Base-by-base conservation (phyloP, 192 early-diverging fungal genomes). In the Coemansia sp. region DNA sequence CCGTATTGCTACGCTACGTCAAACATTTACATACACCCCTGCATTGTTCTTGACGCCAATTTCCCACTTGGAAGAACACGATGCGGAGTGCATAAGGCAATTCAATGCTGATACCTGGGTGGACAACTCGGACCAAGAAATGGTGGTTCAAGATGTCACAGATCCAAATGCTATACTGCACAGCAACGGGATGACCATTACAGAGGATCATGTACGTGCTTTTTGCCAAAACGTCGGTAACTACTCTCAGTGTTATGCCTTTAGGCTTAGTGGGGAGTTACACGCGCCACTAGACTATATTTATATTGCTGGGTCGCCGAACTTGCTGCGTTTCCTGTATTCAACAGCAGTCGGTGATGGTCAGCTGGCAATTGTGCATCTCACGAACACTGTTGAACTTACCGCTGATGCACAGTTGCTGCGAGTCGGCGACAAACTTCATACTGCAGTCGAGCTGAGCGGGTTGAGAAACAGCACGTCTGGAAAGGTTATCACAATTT, bases 301-400 rank as follows among this genome's bases (percentile, higher is more conserved):
- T 66, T 14, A 66, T 55, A 5, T 41, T 26, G 84, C 89, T 19
- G 89, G 84, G 1, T 91, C 89, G 81, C 85, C 87, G 75, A 81
- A 84, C 68, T 85, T 93, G 45, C 84, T 95, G 56, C 87, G 88
- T 60, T 85, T 93, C 1, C 87, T 96, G 48, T 84, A 88, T 62
- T 89, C 93, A 19, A 88, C 93, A 58, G 86, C 87, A 23, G 89
- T 96, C 64, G 91, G 93, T 59, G 90, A 90, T 50, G 93, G 94
- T 58, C 85, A 94, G 52, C 82, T 98, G 59, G 81, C 77, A 23
- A 74, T 95, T 12, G 93, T 98, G 20, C 95, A 96, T 69, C 80
- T 96, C 26, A 88, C 88, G 71, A 93, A 96, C 79, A 88, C 85
- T 19, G 91, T 92, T 77, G 78, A 86, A 54, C 81, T 92, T 57